Conservation (phyloP, 2,329 filamentous ascomycete species). For the Penicillium vulpinum region DNA sequence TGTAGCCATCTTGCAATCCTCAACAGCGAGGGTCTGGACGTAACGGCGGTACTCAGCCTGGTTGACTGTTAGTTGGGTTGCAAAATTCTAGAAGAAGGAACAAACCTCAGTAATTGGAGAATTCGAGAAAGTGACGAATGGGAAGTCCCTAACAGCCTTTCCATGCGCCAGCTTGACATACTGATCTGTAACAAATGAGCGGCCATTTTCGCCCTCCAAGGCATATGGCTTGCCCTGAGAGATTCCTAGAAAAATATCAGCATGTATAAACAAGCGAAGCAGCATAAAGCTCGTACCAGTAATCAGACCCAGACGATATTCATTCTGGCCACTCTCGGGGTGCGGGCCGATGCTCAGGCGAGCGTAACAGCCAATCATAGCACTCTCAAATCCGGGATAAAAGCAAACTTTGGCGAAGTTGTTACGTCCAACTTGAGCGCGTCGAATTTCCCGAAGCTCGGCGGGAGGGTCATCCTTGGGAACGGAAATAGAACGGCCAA, state of each 20-base stretch:
- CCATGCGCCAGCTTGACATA: constrained; percentile 82
- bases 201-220: constrained; percentile 71
- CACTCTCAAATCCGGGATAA: constrained; percentile 81
- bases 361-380: constrained; percentile 79
- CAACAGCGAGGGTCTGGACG: constrained; percentile 69
- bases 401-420: constrained; percentile 92
- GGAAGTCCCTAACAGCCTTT: constrained; percentile 78
- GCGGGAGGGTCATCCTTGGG: constrained; percentile 68
- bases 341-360: constrained; percentile 82
- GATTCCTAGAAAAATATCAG: constrained; percentile 59
- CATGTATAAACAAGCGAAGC: not conserved
- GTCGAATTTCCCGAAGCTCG: constrained; percentile 77
- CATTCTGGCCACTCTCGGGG: constrained; percentile 67
- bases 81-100: not conserved
- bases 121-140: constrained; percentile 89
- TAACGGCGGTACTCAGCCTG: constrained; percentile 80
- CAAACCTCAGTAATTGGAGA: constrained; percentile 76
- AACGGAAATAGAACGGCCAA: constrained; percentile 50
- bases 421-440: constrained; percentile 76
- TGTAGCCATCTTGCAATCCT: constrained; percentile 73
- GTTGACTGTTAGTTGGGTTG: constrained; percentile 1
- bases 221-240: constrained; percentile 78
- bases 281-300: constrained; percentile 62
- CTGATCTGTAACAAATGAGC: constrained; percentile 78
- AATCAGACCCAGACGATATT: constrained; percentile 86